These are phyloP conservation scores for Candida gorgasii DNA, from an alignment of 805 yeast species.

Conservation along the genomic window DNA sequence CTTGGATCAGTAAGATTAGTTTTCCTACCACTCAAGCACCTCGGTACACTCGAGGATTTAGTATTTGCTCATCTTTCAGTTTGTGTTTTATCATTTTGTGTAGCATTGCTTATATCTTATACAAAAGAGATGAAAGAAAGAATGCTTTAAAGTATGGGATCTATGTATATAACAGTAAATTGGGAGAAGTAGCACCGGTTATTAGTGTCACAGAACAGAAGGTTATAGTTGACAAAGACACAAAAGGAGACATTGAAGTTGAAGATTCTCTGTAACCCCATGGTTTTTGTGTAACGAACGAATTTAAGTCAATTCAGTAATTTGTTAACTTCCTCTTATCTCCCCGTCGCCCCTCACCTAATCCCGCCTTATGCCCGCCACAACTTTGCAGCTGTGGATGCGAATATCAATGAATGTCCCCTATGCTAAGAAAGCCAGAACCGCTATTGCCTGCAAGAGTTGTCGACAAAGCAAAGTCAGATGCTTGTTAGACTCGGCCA, in stretches of 20 bases:
- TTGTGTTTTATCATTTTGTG: slow-evolving; percentile 23
- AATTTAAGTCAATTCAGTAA: no score
- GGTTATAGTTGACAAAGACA: no score
- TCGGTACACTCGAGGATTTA: slow-evolving; percentile 49
- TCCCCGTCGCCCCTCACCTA: no score
- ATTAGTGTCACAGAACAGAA: no score
- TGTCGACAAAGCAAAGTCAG: slow-evolving; percentile 15
- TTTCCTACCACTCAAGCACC: slow-evolving; percentile 59
- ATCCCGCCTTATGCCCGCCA: no score
- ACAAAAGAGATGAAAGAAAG: slow-evolving; percentile 52
- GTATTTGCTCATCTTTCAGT: slow-evolving; percentile 43
- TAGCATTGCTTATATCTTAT: slow-evolving; percentile 34
- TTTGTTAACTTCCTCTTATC: no score
- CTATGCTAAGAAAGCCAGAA: slow-evolving; percentile 13
- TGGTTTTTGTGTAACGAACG: no score
- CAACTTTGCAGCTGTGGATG: no score
- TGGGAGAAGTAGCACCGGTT: slow-evolving; percentile 13
- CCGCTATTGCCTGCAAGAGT: slow-evolving; percentile 13
- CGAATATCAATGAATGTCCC: slow-evolving; percentile 10
- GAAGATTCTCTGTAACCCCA: no score
- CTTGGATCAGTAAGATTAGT: slow-evolving; percentile 30
- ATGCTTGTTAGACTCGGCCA: slow-evolving; percentile 7
- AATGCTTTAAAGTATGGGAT: slow-evolving; percentile 51
- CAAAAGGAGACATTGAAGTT: no score
- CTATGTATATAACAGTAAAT: slow-evolving; percentile 40